Percentiles rank a stretch among this genome's conserved stretches.
These are phyloP conservation scores for Emydomyces testavorans DNA, from an alignment of 2,329 filamentous ascomycete species.

Conservation along the genomic window DNA sequence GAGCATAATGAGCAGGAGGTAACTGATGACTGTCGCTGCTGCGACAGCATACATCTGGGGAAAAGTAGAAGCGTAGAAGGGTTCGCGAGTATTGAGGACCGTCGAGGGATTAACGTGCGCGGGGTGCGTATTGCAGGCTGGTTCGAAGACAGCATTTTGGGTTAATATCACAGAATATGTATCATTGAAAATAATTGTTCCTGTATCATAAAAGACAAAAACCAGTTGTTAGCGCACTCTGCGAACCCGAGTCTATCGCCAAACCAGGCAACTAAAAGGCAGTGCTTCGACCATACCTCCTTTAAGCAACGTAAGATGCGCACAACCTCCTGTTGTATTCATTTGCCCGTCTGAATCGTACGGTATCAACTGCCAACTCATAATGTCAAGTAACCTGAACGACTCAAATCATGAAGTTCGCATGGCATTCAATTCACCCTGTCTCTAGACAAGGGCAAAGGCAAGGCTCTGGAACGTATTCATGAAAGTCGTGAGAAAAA, in stretches of 20 bases:
- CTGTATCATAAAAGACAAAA: constrained; percentile 18
- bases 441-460: not conserved
- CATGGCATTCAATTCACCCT: constrained; percentile 6
- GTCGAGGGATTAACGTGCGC: constrained; percentile 33
- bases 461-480: not conserved
- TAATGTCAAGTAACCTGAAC: constrained; percentile 1
- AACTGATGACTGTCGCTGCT: constrained; percentile 79
- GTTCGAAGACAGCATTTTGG: constrained; percentile 40
- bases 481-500: not conserved
- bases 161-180: constrained; percentile 36
- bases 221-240: not conserved
- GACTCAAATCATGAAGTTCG: not conserved
- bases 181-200: constrained; percentile 33
- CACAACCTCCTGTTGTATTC: constrained; percentile 5
- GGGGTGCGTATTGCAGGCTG: constrained; percentile 32
- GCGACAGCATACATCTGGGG: constrained; percentile 89
- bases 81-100: constrained; percentile 61
- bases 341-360: not conserved
- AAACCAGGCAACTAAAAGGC: not conserved
- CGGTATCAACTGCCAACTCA: not conserved
- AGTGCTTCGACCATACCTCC: constrained; percentile 5
- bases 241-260: not conserved
- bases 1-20: constrained; percentile 85
- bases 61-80: constrained; percentile 87
- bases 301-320: not conserved